These are phyloP conservation scores for Sugiyamaella lignohabitans DNA, from an alignment of 805 yeast species.

Conservation along the genomic window DNA sequence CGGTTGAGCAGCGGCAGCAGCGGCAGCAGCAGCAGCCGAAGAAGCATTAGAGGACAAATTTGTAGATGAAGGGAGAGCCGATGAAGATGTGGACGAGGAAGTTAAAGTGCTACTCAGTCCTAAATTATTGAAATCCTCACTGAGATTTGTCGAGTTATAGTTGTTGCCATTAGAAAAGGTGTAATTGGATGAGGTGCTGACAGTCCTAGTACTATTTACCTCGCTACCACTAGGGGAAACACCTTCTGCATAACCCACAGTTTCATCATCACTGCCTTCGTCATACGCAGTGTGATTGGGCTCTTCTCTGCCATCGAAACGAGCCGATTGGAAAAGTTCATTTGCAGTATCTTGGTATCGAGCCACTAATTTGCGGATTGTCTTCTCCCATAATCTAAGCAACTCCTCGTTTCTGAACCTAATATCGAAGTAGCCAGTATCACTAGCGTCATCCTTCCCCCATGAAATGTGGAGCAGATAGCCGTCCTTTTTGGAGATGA, in stretches of 20 bases:
- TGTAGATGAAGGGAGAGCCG: neutral
- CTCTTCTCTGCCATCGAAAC: neutral
- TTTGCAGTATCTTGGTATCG: conserved; percentile 16
- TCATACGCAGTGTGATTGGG: conserved; percentile 8
- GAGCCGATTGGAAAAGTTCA: conserved; percentile 5
- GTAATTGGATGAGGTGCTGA: neutral
- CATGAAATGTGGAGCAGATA: conserved; percentile 29
- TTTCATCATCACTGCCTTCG: conserved; percentile 13
- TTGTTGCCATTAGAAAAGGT: too few species aligned
- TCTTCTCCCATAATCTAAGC: conserved; percentile 67
- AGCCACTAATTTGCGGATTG: conserved; percentile 27
- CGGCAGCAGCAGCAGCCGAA: conserved; percentile 4
- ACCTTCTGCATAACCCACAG: conserved; percentile 2
- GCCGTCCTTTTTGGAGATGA: conserved; percentile 26
- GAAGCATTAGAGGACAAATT: neutral
- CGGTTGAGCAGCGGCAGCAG: neutral
- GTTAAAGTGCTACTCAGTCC: too few species aligned
- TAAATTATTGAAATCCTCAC: neutral
- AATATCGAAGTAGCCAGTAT: conserved; percentile 71
- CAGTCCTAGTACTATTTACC: conserved; percentile 13
- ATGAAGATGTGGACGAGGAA: neutral
- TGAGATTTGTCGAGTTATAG: neutral
- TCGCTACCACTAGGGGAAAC: neutral
- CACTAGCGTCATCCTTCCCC: conserved; percentile 58
- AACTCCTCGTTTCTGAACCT: conserved; percentile 79